Percentiles rank a stretch among this genome's conserved stretches.
These are phyloP conservation scores for Passalora sequoiae DNA, from an alignment of 2,329 filamentous ascomycete species.

Conservation along the genomic window DNA sequence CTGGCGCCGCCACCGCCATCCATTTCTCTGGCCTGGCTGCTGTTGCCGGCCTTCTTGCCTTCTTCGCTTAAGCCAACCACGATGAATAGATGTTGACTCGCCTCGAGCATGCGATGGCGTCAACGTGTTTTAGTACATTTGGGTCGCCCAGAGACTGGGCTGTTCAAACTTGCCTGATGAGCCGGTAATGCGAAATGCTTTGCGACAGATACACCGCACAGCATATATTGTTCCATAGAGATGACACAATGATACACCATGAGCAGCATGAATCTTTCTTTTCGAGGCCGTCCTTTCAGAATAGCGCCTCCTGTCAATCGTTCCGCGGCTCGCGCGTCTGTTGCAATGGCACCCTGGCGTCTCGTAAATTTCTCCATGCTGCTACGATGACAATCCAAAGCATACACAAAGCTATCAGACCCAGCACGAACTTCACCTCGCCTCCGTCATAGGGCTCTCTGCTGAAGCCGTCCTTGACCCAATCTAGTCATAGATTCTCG, in stretches of 20 bases:
- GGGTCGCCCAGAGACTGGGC: background rate
- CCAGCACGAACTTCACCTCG: conserved; percentile 28
- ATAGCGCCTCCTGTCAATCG: background rate
- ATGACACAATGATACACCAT: conserved; percentile 1
- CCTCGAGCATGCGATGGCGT: background rate
- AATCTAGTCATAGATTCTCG: conserved; percentile 26
- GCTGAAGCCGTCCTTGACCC: conserved; percentile 11
- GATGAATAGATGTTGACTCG: background rate
- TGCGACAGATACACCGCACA: background rate
- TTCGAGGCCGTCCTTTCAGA: background rate
- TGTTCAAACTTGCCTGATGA: background rate
- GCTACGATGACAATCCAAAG: conserved; percentile 26
- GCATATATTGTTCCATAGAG: conserved; percentile 1
- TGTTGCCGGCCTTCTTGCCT: conserved; percentile 1
- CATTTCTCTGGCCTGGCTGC: conserved; percentile 2
- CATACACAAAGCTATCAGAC: conserved; percentile 20
- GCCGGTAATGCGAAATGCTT: conserved; percentile 3
- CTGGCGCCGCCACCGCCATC: background rate
- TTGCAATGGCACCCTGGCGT: background rate
- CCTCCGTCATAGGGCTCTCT: conserved; percentile 30
- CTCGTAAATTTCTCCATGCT: conserved; percentile 18
- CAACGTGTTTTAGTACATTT: background rate
- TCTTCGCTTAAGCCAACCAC: conserved; percentile 3
- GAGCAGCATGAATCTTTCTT: background rate
- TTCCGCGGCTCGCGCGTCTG: background rate